Evolutionary conservation across 2,329 filamentous ascomycete species (phyloP).

Genomic region (Madurella fahalii): DNA sequence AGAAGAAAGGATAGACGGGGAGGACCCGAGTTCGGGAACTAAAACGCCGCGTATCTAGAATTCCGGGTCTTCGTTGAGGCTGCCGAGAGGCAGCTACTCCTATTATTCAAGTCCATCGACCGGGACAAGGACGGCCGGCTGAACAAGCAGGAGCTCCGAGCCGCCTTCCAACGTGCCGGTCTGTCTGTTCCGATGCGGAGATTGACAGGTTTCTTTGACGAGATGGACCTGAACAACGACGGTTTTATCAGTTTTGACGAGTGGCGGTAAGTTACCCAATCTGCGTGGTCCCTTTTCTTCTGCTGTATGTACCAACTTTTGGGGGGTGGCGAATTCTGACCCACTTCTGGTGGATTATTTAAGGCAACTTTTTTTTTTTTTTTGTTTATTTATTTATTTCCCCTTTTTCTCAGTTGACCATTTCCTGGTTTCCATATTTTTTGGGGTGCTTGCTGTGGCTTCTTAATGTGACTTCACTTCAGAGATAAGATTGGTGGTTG

Average conservation of each 20-base stretch:
- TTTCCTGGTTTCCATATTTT: not conserved
- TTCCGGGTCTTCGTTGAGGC: constrained; percentile 84
- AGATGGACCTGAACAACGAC: constrained; percentile 87
- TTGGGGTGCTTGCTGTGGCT: not conserved
- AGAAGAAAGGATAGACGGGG: constrained; percentile 8
- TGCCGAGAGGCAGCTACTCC: constrained; percentile 77
- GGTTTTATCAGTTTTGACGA: constrained; percentile 87
- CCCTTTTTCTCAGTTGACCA: not conserved
- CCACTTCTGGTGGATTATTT: constrained; percentile 11
- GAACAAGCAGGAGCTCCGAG: constrained; percentile 76
- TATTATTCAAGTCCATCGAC: constrained; percentile 84
- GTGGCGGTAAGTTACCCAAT: constrained; percentile 71
- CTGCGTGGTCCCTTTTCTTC: constrained; percentile 9
- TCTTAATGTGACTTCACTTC: no score
- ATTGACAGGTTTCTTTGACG: constrained; percentile 78
- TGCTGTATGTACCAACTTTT: constrained; percentile 8
- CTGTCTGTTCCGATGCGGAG: constrained; percentile 73
- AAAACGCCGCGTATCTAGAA: constrained; percentile 50
- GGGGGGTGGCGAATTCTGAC: not conserved
- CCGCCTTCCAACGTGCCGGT: constrained; percentile 74
- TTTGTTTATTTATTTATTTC: constrained; percentile 4
- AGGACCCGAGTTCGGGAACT: constrained; percentile 3
- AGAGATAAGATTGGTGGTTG: constrained; percentile 4
- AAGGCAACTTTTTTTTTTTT: not conserved
- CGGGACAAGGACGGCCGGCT: constrained; percentile 79